Percentiles rank a stretch among this genome's conserved stretches.
These are phyloP conservation scores for Aspergillus taichungensis DNA, from an alignment of 495 filamentous ascomycete species.

Conservation along the genomic window DNA sequence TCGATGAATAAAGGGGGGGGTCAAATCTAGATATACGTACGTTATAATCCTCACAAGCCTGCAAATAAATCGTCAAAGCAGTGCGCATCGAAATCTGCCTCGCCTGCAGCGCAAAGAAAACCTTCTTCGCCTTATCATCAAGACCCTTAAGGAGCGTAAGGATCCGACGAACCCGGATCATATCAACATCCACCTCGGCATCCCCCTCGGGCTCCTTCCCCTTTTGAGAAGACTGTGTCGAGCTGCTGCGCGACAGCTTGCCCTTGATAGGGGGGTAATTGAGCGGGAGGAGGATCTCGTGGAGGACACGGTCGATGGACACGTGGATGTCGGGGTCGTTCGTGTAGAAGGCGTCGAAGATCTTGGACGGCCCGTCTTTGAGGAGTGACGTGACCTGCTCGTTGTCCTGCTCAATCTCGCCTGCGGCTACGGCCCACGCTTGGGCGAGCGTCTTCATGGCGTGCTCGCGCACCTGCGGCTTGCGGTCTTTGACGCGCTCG, in stretches of 20 bases:
- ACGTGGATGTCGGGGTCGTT: conserved; percentile 83
- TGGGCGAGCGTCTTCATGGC: conserved; percentile 75
- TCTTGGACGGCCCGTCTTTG: conserved; percentile 71
- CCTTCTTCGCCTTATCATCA: conserved; percentile 69
- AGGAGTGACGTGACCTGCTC: conserved; percentile 64
- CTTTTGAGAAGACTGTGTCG: conserved; percentile 49
- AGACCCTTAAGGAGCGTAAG: conserved; percentile 71
- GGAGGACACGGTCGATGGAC: conserved; percentile 75
- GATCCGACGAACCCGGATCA: conserved; percentile 76
- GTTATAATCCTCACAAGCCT: conserved; percentile 77
- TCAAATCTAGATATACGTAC: conserved; percentile 24
- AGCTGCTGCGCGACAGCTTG: conserved; percentile 50
- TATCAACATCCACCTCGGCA: conserved; percentile 61
- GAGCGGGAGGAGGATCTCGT: conserved; percentile 76
- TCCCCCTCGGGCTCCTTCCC: conserved; percentile 43
- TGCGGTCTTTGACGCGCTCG: conserved; percentile 82
- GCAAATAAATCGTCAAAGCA: conserved; percentile 61
- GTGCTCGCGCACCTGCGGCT: conserved; percentile 69
- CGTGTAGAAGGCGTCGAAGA: conserved; percentile 81
- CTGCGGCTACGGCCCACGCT: conserved; percentile 85
- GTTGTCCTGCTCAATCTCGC: conserved; percentile 77
- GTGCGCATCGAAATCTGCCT: conserved; percentile 63
- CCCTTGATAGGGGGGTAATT: conserved; percentile 73
- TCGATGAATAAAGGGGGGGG: background rate
- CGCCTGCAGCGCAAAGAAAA: conserved; percentile 79